phyloP scores from a whole-genome alignment of 2,329 filamentous ascomycete genomes.

The Ophiognomonia clavigignenti-juglandacearum region DNA sequence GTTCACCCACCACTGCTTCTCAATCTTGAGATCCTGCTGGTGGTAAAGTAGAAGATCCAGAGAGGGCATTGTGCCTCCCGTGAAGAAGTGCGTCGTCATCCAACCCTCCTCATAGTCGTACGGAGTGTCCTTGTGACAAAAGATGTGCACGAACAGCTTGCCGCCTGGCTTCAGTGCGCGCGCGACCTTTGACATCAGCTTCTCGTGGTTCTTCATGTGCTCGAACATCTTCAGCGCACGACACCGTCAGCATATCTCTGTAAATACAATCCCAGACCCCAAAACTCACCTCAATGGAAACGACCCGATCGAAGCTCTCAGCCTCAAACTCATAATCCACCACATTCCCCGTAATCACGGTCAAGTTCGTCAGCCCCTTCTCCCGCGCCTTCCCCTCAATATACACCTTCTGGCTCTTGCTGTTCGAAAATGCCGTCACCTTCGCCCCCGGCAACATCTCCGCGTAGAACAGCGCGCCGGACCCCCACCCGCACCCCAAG shows the following conservation, averaged over 20 bases:
- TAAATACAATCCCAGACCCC: too few species aligned
- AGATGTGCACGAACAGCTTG: slow-evolving; percentile 67
- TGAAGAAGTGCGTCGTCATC: slow-evolving; percentile 73
- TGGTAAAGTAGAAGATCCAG: slow-evolving; percentile 64
- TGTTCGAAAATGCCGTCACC: slow-evolving; percentile 67
- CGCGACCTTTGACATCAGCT: slow-evolving; percentile 59
- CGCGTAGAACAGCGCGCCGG: slow-evolving; percentile 59
- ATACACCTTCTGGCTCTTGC: slow-evolving; percentile 61
- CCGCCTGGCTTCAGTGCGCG: slow-evolving; percentile 56
- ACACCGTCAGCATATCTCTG: too few species aligned
- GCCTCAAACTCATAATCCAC: slow-evolving; percentile 60
- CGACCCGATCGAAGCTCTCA: slow-evolving; percentile 56
- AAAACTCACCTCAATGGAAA: slow-evolving; percentile 52
- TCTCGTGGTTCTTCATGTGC: slow-evolving; percentile 72
- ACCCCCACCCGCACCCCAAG: slow-evolving; percentile 68
- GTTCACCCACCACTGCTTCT: slow-evolving; percentile 67
- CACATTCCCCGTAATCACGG: slow-evolving; percentile 62
- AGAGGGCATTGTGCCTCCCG: slow-evolving; percentile 66
- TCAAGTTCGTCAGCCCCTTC: slow-evolving; percentile 55
- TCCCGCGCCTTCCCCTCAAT: slow-evolving; percentile 55
- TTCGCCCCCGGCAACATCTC: slow-evolving; percentile 57
- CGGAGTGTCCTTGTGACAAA: slow-evolving; percentile 58
- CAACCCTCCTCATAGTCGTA: slow-evolving; percentile 69
- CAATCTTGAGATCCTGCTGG: slow-evolving; percentile 54
- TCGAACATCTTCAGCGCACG: slow-evolving; percentile 73